phyloP scores from a whole-genome alignment of 148 eudicot genomes.

The Selenicereus undatus region DNA sequence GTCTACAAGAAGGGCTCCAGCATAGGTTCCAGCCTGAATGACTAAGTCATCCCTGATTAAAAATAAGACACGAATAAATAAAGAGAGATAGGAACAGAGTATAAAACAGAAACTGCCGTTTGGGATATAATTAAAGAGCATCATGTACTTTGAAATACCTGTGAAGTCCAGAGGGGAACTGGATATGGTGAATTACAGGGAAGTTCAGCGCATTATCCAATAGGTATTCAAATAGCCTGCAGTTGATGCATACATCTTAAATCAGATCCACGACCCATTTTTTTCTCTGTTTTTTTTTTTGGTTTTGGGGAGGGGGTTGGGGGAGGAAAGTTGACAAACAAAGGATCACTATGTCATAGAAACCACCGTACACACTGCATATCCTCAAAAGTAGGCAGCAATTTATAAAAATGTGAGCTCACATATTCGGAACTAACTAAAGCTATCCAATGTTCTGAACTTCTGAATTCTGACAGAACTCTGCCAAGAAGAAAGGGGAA shows the following conservation, averaged over 20 bases:
- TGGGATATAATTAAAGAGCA: conserved; percentile 12
- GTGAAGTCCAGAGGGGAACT: conserved; percentile 67
- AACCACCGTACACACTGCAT: not conserved
- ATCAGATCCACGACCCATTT: conserved; percentile 14
- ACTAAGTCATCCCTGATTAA: conserved; percentile 82
- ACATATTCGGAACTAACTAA: not conserved
- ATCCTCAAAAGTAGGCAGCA: not conserved
- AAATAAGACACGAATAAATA: not conserved
- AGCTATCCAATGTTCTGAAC: not conserved
- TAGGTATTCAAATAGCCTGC: conserved; percentile 94
- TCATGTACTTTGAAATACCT: conserved; percentile 39
- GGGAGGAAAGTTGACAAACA: not conserved
- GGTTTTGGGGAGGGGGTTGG: not conserved
- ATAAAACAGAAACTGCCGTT: conserved; percentile 1
- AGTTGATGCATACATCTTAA: conserved; percentile 8
- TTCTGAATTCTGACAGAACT: not conserved
- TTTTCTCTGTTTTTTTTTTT: not conserved
- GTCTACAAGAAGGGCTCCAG: conserved; percentile 93
- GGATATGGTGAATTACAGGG: conserved; percentile 92
- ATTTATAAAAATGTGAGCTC: not conserved
- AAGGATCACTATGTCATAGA: not conserved
- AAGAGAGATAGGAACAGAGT: conserved; percentile 12
- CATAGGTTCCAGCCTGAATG: conserved; percentile 85
- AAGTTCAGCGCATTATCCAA: conserved; percentile 62
- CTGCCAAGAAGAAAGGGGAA: not conserved